phyloP scores from a whole-genome alignment of 2,329 filamentous ascomycete genomes.

The Macrophomina pseudophaseolina region DNA sequence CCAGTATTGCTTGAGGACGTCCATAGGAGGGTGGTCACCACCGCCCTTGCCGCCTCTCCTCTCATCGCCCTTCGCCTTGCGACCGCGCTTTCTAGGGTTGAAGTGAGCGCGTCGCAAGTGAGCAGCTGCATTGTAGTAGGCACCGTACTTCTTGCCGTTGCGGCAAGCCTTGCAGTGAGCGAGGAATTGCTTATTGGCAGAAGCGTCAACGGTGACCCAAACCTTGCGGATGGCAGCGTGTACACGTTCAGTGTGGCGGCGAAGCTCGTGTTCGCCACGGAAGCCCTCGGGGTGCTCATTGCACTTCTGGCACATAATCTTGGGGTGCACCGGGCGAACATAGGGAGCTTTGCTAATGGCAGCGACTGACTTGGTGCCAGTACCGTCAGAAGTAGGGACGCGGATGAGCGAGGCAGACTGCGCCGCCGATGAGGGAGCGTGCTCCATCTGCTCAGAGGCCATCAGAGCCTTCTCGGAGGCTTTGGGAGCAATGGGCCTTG shows the following conservation, averaged over 20 bases:
- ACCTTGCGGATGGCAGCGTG: constrained; percentile 67
- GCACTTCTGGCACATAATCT: constrained; percentile 74
- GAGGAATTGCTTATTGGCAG: constrained; percentile 68
- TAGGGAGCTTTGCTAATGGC: constrained; percentile 59
- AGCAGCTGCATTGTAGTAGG: constrained; percentile 93
- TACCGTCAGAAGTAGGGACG: constrained; percentile 29
- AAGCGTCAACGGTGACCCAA: constrained; percentile 67
- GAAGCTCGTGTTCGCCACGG: constrained; percentile 79
- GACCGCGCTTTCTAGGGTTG: constrained; percentile 67
- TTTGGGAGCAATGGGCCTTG: constrained; percentile 58
- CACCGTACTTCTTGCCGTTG: constrained; percentile 78
- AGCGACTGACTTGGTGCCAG: constrained; percentile 56
- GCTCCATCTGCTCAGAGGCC: constrained; percentile 30
- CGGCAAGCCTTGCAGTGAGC: constrained; percentile 83
- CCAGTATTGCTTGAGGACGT: constrained; percentile 63
- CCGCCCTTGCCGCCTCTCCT: constrained; percentile 66
- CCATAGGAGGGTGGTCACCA: constrained; percentile 66
- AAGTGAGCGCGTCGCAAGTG: constrained; percentile 90
- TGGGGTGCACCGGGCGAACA: constrained; percentile 70
- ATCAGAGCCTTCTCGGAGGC: constrained; percentile 33
- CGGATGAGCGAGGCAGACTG: constrained; percentile 29
- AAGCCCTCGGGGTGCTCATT: constrained; percentile 77
- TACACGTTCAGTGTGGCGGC: constrained; percentile 62
- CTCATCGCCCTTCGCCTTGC: constrained; percentile 63
- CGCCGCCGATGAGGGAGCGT: constrained; percentile 34